Conservation (phyloP, 345 rosid species). For the Combretum micranthum region DNA sequence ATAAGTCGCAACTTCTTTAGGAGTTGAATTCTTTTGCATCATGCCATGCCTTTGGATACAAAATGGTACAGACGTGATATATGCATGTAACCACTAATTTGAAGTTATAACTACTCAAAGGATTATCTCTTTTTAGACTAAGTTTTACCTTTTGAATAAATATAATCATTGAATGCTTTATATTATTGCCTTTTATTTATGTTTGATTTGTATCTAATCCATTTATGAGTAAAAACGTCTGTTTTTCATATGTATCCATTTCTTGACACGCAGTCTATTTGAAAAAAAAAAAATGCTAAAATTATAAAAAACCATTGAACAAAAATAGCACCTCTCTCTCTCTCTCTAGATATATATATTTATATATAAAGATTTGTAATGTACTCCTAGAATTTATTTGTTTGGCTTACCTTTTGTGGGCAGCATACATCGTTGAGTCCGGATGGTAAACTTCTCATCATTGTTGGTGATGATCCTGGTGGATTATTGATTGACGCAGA, state of each 20-base stretch:
- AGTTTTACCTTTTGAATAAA: no score
- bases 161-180: slow-evolving; percentile 8
- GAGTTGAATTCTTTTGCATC: neutral
- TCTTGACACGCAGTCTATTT: no score
- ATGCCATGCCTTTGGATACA: neutral
- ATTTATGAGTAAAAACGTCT: no score
- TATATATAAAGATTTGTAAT: neutral
- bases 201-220: no score
- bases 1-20: no score
- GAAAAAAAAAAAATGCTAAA: neutral
- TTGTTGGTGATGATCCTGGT: slow-evolving; percentile 70
- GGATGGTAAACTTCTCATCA: slow-evolving; percentile 55
- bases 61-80: no score
- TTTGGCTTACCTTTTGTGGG: slow-evolving; percentile 4
- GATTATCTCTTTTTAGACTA: no score
- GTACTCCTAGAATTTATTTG: neutral
- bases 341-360: slow-evolving; percentile 12
- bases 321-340: neutral
- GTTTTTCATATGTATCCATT: no score
- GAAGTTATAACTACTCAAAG: no score
- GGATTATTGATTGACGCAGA: slow-evolving; percentile 53
- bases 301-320: neutral
- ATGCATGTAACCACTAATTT: no score
- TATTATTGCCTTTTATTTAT: no score
- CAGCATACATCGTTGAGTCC: slow-evolving; percentile 79